Evolutionary conservation across 2,329 filamentous ascomycete genomes (phyloP), one percentile per base, ranked within the genome.

Genomic region (Penicillium frequentans): DNA sequence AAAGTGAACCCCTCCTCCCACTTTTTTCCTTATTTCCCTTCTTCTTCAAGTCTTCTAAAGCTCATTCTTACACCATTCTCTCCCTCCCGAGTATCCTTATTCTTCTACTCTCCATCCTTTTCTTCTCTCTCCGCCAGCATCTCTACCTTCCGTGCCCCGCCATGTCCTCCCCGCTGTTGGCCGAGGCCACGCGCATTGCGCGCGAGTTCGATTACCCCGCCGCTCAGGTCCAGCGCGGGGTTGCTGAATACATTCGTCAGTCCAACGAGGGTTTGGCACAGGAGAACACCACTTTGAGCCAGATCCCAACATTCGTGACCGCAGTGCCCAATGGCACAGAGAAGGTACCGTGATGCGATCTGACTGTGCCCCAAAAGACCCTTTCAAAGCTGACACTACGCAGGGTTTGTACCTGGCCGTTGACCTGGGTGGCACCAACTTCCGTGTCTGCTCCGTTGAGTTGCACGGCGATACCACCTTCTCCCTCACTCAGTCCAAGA

Each of bases 401-500:
- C 39, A 96, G 91, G 95, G 95, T 48, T 82, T 97, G 39, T 99
- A 97, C 78, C 87, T 99, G 71, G 93, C 95, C 39, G 93, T 99
- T 63, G 95, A 99, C 71, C 84, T 99, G n/a, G 95, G 95, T 61
- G 95, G 95, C 68, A 99, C 95, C 63, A 99, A 99, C 80, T 96
- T 98, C 78, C 90, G 95, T 67, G 95, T 99, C 70, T 99, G 95
- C 80, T 97, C 93, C 44, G 90, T 99, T 70, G 85, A 90, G 67
- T 83, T 99, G 59, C 93, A 96, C 73, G 95, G 95, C 70, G 91
- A 98, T 79, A 93, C 89, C 68, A 97, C 92, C 56, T 98, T 97
- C 81, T 91, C 90, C 75, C 85, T 98, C 67, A 96, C 90, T 52
- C 96, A 91, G 79, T 91, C 86, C 77, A 98, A 98, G 79, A 90